Conservation (phyloP, 2,329 filamentous ascomycete genomes). For the Macrophomina tecta region DNA sequence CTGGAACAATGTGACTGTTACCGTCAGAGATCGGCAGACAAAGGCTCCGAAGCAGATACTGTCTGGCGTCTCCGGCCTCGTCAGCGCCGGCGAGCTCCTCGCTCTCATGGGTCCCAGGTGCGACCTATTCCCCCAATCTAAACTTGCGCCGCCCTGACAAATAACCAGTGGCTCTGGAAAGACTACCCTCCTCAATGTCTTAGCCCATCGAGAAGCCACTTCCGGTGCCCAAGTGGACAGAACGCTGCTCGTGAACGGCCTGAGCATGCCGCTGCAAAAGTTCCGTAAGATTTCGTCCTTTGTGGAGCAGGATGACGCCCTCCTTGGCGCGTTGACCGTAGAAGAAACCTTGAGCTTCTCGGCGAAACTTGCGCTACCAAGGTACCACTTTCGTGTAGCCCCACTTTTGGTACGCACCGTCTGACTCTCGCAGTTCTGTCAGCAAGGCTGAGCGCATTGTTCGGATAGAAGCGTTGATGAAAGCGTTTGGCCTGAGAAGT, state of each 20-base stretch:
- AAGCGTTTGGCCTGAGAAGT: conserved; percentile 73
- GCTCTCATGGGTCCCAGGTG: conserved; percentile 80
- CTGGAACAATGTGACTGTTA: conserved; percentile 72
- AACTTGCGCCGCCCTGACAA: neutral
- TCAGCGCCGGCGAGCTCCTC: conserved; percentile 73
- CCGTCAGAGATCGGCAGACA: conserved; percentile 72
- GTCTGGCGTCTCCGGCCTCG: conserved; percentile 65
- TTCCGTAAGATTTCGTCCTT: conserved; percentile 75
- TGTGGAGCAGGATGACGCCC: conserved; percentile 86
- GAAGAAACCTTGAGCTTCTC: conserved; percentile 80
- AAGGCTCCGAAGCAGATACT: conserved; percentile 69
- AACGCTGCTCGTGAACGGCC: conserved; percentile 68
- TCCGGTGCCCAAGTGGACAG: conserved; percentile 62
- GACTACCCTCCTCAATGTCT: conserved; percentile 81
- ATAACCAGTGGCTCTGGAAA: conserved; percentile 67
- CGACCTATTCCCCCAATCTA: conserved; percentile 28
- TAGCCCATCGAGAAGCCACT: conserved; percentile 67
- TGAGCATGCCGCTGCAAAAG: conserved; percentile 54
- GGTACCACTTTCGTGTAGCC: conserved; percentile 31
- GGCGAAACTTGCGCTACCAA: conserved; percentile 67
- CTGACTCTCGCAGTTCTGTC: conserved; percentile 49
- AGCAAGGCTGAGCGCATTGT: conserved; percentile 64
- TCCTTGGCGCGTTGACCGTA: conserved; percentile 81
- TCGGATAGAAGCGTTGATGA: conserved; percentile 70
- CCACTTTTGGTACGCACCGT: neutral